Evolutionary conservation across 2,329 filamentous ascomycete species (phyloP), one percentile per base, ranked within the genome.

Genomic region (Paraconiothyrium sp.): DNA sequence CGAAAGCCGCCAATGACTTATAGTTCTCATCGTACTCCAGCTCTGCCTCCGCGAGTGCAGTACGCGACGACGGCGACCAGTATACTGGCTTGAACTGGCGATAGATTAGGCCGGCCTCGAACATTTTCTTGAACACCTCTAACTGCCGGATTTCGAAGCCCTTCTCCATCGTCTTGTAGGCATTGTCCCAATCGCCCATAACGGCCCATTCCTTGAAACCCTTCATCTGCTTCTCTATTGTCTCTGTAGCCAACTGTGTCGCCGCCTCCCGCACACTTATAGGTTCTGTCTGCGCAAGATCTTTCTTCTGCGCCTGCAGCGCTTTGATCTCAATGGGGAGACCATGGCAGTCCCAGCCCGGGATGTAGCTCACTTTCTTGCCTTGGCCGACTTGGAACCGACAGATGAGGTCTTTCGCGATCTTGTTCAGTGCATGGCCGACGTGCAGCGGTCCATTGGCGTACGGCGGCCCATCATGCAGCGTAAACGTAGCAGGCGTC

Each of bases 301-400:
- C 67, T 72, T 81, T 75, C 76, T 83, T 72, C 68, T 79, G 74
- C 67, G 81, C 79, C 70, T 91, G 91, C 16, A 99, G 85, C 27
- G 94, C 95, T 80, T 98, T 99, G 71, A 98, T 86, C 84, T 99
- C 95, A 74, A 99, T 99, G 0, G 95, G 95, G 52, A 99, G 85
- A 0, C 95, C 95, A 82, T 99, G 95, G 68, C 95, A 99, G 77
- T 99, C 96, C 95, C 95, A 99, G 49, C 95, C 94, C 2, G 95
- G 95, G 16, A 93, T 84, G 74, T 96, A 99, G 43, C 89, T 84
- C 37, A 98, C 89, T 64, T 88, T 85, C 68, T 87, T 89, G 20
- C 92, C 95, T 73, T 90, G 86, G 63, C 92, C 88, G 62, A 98
- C 82, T 80, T 97, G 89, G 63, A 90, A 89, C 44, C 95, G 88